phyloP scores from a whole-genome alignment of 805 yeast species.

The Candida pini region DNA sequence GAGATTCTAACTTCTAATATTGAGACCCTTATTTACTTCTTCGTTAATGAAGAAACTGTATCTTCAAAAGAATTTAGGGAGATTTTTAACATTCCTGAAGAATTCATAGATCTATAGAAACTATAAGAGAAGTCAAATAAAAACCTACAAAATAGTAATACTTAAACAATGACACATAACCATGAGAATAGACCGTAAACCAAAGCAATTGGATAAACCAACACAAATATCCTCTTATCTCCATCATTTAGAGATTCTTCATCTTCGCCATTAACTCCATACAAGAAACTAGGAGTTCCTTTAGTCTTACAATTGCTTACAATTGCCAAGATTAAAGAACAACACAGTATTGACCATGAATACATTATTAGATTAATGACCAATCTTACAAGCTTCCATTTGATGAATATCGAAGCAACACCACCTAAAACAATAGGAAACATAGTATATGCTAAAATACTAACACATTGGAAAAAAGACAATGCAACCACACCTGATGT shows the following conservation, averaged over 20 bases:
- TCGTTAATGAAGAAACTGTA: constrained; percentile 35
- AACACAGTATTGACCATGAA: constrained; percentile 49
- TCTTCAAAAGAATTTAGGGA: constrained; percentile 39
- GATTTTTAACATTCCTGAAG: background rate
- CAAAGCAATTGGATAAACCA: constrained; percentile 48
- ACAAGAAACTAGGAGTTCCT: constrained; percentile 15
- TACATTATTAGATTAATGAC: constrained; percentile 35
- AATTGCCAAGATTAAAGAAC: constrained; percentile 46
- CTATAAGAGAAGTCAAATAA: no score
- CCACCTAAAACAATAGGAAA: constrained; percentile 51
- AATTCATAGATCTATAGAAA: background rate
- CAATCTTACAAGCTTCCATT: constrained; percentile 38
- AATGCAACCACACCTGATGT: constrained; percentile 33
- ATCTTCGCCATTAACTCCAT: constrained; percentile 7
- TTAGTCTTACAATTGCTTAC: constrained; percentile 29
- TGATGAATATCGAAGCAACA: constrained; percentile 36
- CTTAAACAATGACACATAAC: constrained; percentile 45
- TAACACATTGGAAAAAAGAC: constrained; percentile 49
- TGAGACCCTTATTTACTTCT: constrained; percentile 33
- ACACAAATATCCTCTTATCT: constrained; percentile 48
- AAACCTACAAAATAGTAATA: background rate
- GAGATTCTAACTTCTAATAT: constrained; percentile 32
- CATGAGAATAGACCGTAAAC: constrained; percentile 49
- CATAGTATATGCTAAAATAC: constrained; percentile 50
- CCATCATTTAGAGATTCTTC: constrained; percentile 36